These are phyloP conservation scores for Boechera divaricarpa DNA, from an alignment of 345 rosid genomes.

Conservation along the genomic window DNA sequence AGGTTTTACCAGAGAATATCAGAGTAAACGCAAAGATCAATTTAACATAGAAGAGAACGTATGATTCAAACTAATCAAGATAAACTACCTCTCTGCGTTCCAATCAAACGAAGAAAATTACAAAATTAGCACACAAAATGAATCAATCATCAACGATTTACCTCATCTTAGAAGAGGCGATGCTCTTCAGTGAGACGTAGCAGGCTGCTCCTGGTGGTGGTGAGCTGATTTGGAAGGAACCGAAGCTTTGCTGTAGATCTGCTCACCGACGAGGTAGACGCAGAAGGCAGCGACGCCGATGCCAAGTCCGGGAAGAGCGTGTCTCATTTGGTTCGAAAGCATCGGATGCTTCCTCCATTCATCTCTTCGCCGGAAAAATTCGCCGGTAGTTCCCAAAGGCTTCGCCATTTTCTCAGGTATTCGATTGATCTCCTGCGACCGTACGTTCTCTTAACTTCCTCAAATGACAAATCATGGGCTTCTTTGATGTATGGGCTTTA, in stretches of 20 bases:
- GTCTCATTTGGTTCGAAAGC: slow-evolving; percentile 78
- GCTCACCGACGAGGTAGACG: slow-evolving; percentile 87
- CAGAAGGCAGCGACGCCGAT: slow-evolving; percentile 90
- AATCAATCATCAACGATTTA: background rate
- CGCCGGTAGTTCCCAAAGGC: slow-evolving; percentile 78
- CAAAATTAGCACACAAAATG: slow-evolving; percentile 4
- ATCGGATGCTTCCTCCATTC: slow-evolving; percentile 95
- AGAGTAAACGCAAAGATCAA: background rate
- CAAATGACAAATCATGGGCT: slow-evolving; percentile 2
- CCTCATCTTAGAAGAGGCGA: slow-evolving; percentile 9
- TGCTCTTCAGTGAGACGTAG: slow-evolving; percentile 39
- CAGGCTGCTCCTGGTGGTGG: slow-evolving; percentile 46
- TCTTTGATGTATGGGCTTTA: slow-evolving; percentile 6
- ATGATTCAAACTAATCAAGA: no score
- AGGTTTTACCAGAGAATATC: background rate
- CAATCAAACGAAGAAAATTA: background rate
- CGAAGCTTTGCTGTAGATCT: slow-evolving; percentile 68
- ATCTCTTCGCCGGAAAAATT: slow-evolving; percentile 93
- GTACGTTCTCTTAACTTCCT: background rate
- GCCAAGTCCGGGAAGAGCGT: slow-evolving; percentile 89
- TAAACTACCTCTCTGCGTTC: background rate
- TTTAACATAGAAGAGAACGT: background rate
- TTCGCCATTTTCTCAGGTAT: slow-evolving; percentile 53
- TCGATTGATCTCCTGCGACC: slow-evolving; percentile 20
- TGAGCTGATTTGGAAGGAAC: slow-evolving; percentile 65